phyloP scores from a whole-genome alignment of 306 rosid species.

The Sicyos edulis region DNA sequence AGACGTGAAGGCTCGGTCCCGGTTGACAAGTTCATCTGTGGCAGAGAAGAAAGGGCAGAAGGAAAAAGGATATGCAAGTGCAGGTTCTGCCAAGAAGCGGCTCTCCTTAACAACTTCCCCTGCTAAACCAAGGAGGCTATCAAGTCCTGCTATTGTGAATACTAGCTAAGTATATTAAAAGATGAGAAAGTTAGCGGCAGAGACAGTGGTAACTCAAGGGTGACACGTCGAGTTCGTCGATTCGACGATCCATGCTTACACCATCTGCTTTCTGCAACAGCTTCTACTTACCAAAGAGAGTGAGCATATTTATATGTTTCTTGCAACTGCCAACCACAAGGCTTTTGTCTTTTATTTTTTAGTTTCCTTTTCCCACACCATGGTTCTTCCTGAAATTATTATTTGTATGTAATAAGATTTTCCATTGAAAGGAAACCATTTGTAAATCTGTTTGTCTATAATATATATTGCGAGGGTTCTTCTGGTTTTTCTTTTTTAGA shows the following conservation, averaged over 20 bases:
- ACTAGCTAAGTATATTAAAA: conserved; percentile 19
- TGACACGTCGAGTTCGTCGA: too few species aligned
- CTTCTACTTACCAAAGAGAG: not conserved
- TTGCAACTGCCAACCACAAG: not conserved
- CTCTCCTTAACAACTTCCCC: conserved; percentile 47
- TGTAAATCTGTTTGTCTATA: conserved; percentile 17
- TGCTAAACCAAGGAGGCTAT: conserved; percentile 46
- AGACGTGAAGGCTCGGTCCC: conserved; percentile 39
- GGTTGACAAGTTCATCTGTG: conserved; percentile 32
- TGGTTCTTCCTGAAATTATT: not conserved
- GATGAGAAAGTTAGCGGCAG: conserved; percentile 10
- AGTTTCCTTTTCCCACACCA: not conserved
- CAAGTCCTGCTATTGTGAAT: conserved; percentile 41
- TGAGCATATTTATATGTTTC: not conserved
- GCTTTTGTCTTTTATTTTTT: not conserved
- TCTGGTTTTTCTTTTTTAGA: not conserved
- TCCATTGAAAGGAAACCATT: not conserved
- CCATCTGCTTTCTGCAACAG: not conserved
- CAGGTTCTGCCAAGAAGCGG: conserved; percentile 33
- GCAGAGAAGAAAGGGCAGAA: conserved; percentile 22
- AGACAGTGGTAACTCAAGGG: not conserved
- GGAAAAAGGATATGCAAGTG: conserved; percentile 31
- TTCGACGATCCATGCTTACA: not conserved
- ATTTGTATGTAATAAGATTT: not conserved
- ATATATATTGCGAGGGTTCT: not conserved